Evolutionary conservation across 73 alveolate species (phyloP), one percentile per base, ranked within the genome.

Genomic region (Paramecium sonneborni): DNA sequence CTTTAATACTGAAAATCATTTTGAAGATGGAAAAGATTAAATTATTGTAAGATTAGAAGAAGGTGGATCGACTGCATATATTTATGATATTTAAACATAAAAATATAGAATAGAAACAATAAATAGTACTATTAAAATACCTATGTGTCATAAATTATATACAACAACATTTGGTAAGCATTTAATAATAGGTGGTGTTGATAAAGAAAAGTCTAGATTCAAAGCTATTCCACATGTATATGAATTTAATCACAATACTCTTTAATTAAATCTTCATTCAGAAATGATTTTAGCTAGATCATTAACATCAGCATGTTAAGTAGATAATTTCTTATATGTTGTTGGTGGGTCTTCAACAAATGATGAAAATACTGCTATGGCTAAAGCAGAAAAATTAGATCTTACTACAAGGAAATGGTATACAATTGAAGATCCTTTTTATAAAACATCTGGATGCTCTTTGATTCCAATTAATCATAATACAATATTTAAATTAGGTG

Each of bases 281-380:
- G 90, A 79, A 18, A 79, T 79, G 90, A 23, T 79, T 30, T 44
- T 79, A 21, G 56, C 90, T 11, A 38, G 90, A 44, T 57, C 90
- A 21, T 11, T 79, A 30, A 44, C 90, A 21, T 79, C 90, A 39
- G 69, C 76, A 3, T 41, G 69, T 79, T 79, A 79, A 24, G 39
- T 43, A 5, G 90, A 79, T 24, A 39, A 79, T 79, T 79, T 21
- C 20, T 26, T 79, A 30, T 79, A 79, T 43, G 90, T 79, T 24
- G 90, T 79, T 10, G 90, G 90, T 12, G 90, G 90, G 6, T 43
- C 90, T 24, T 43, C 70, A 39, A 39, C 90, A 79, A 79, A 79
- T 79, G 90, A 79, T 79, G 90, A 79, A 34, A 79, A 79, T 44
- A 39, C 70, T 2, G 15, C 90, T 5, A 20, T 79, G 14, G 90